Base-by-base conservation (phyloP, 495 filamentous ascomycete genomes). In the Pyronema omphalodes region DNA sequence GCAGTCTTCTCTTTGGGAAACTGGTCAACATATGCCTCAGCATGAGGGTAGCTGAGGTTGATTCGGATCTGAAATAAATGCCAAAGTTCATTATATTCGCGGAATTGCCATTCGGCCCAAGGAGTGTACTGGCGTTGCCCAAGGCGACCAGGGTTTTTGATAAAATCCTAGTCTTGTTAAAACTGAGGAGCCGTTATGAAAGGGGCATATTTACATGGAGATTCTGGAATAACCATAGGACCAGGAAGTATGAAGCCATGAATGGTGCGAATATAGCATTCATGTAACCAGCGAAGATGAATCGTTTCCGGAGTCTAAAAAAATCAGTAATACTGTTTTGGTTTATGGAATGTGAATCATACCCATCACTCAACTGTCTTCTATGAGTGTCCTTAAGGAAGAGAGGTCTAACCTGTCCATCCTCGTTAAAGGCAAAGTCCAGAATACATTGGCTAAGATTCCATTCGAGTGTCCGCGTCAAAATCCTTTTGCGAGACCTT, bases 61-160 rank as follows among this genome's bases (percentile, higher is more conserved):
- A 84, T 73, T 9, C 91, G 79, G 54, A 86, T 82, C 57, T 86
- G 76, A 61, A 94, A 98, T 1, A 96, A 71, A 70, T 96, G 91
- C 58, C 80, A 81, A 0, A 98, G 76, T 66, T 98, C 91, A 60
- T 98, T 98, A 73, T 96, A 96, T 66, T 96, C 89, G 48, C 91
- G 83, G 56, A 96, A 95, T 61, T 94, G 95, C 93, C 91, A 96
- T 66, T 93, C 84, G 1, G 93, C 91, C 47, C 94, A 75, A 1
- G 88, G 85, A 1, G 88, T 95, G 60, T 94, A 98, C 59, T 84
- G 81, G 11, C 91, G 80, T 18, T 85, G 82, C 12, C 83, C 82
- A 36, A 87, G 75, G 48, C 86, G 75, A 0, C 85, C 82, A 0
- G 91, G 89, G 57, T 93, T 93, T 63, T 82, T 87, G 68, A 94